Base-by-base conservation (phyloP, 2,329 filamentous ascomycete genomes). In the Pestalotiopsis sp. region DNA sequence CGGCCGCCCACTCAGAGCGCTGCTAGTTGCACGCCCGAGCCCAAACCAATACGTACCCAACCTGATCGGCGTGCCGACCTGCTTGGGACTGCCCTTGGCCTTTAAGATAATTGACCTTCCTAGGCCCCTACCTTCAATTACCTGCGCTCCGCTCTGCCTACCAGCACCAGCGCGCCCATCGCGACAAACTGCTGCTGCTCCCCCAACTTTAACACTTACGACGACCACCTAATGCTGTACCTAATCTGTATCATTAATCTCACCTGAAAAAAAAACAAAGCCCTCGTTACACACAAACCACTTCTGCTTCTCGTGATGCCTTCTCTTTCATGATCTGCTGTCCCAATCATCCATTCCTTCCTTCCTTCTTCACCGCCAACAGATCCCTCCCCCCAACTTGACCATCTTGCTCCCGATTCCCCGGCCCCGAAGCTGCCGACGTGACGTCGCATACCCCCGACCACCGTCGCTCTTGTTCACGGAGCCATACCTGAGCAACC, bases 401-500 rank as follows among this genome's bases (percentile, higher is more conserved):
- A 4, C 38, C 24, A 39, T 48, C 22, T 48, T 35, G 44, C 63
- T n/a, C 17, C 52, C 20, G 22, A 35, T 9, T 44, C 38, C 38
- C 24, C 68, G 61, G 70, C 71, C 22, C 66, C 60, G 63, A 70
- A 57, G 66, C 30, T 65, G 14, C 63, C n/a, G 65, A 59, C 68
- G 67, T 70, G 67, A 73, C 70, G 71, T 73, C 72, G 71, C 70
- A 73, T 69, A 67, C 65, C 67, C 70, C 68, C 69, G 66, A 67
- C 69, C 68, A 69, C 71, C 70, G 68, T 71, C 69, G 70, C 70
- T 71, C 67, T 71, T 71, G 71, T 72, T 13, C 35, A 44, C 38
- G 4, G 24, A 2, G 13, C 56, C 3, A 13, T 10, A 58, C 13
- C 35, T n/a, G 9, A 64, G 11, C 22, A 10, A n/a, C 52, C 20